Evolutionary conservation across 306 rosid species (phyloP), one percentile per base, ranked within the genome.

Genomic region (Cicer arietinum): DNA sequence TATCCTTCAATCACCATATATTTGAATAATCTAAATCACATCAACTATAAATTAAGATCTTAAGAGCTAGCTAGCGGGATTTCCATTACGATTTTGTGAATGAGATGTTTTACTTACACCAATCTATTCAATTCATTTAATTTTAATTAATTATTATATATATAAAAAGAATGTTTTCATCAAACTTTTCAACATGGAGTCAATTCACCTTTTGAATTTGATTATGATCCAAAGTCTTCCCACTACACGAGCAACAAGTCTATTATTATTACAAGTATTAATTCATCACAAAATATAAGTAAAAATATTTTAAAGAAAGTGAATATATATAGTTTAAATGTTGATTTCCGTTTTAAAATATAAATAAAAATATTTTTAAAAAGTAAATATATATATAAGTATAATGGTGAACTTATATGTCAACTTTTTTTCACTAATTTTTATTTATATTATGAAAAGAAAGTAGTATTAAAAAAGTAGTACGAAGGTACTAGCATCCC

Each of bases 71-170:
- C 65, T 67, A 84, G 79, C 4, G 41, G 25, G 47, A 72, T 67
- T 77, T 69, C 72, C 42, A 40, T 50, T 79, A 18, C 25, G 81
- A 80, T 81, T 77, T 67, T 57, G 25, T 82, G 87, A 84, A 77
- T 79, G 72, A 60, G 87, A 88, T 82, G 87, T 81, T 81, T 80
- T 79, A 85, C 88, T 84, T 63, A 25, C 84, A 71, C 71, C 51
- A 65, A 8, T 39, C 25, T 3, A 73, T 64, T 17, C 51, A 65
- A n/a, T 39, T 57, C 3, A 73, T 64, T 17, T 48, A 73, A 30
- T 50, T 57, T 57, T 57, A 20, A 57, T 22, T 59, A 35, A 81
- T 77, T 25, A 25, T 25, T 25, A 25, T 25, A 25, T 25, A 25
- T 25, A 25, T 25, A 2, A 3, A 25, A 45, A 74, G 77, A 84